Evolutionary conservation across 441 rosid genomes (phyloP), one percentile per base, ranked within the genome.

Genomic region (Cnidoscolus chayamansa): DNA sequence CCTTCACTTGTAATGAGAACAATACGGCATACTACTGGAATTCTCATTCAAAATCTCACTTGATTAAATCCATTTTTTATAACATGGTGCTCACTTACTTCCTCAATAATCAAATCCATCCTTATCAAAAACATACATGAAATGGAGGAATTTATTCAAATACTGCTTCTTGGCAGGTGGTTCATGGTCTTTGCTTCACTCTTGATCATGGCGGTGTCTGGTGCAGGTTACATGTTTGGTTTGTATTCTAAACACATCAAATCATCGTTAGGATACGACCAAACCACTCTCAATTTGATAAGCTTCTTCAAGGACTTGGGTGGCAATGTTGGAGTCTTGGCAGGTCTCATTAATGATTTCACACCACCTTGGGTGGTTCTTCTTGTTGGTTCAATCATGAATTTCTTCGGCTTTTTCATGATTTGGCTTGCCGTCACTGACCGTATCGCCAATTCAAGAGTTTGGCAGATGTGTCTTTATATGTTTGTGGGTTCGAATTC

Each of bases 241-340:
- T 65, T 83, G 37, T 88, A 84, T 81, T 87, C 91, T 13, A 11
- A 13, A 13, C 63, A 86, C 49, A 79, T 90, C 77, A 88, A 90
- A 67, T 1, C 32, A 53, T 79, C 84, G 19, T 72, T 86, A 55
- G 87, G 86, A 35, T 90, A 88, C 53, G 89, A 88, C 78, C 96
- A 89, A 81, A 77, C 86, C 3, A 86, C 91, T 51, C 82, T 90
- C 72, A 87, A 87, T 70, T 74, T 87, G 72, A 74, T 86, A 16
- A 76, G 89, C 76, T 90, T 88, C 83, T 88, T 78, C 77, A 88
- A 88, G 84, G 87, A 90, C 77, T 72, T 88, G 57, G 95, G 95
- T 25, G 89, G 80, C 71, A 88, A 88, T 71, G 81, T 90, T 2
- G 96, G 89, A 12, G 47, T 90, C 67, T 67, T 85, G 20, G 78